Evolutionary conservation across 2,329 filamentous ascomycete species (phyloP).

Genomic region (Monosporascus sp.): DNA sequence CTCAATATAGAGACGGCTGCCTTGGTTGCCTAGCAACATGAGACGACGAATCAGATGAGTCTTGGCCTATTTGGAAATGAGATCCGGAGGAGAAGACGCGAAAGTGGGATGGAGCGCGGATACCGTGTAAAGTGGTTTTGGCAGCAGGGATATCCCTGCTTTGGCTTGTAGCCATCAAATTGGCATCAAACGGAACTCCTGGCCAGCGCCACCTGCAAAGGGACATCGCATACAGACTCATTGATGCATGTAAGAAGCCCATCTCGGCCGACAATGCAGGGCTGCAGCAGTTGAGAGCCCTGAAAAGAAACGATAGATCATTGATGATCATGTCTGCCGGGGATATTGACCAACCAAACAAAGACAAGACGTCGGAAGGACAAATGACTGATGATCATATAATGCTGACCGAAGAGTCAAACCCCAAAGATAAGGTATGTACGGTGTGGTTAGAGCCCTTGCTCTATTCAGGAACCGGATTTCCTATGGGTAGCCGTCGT

Average conservation of each 20-base stretch:
- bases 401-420: no score
- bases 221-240: neutral
- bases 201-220: no score
- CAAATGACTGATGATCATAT: no score
- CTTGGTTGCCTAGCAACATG: conserved; percentile 31
- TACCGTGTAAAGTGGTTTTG: conserved; percentile 35
- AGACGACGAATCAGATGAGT: conserved; percentile 15
- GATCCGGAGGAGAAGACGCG: conserved; percentile 18
- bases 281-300: neutral
- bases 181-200: no score
- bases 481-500: conserved; percentile 1
- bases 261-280: neutral
- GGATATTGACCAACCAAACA: no score
- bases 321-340: neutral
- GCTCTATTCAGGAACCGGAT: conserved; percentile 15
- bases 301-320: neutral
- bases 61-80: conserved; percentile 15
- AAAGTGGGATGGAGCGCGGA: conserved; percentile 29
- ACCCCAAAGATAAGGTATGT: no score
- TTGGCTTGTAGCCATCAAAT: neutral
- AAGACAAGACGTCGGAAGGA: no score
- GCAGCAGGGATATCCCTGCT: no score
- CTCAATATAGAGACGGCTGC: conserved; percentile 15
- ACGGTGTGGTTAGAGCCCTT: neutral
- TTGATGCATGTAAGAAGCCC: neutral